A percentile compares a stretch with the other conserved stretches of the same genome.
phyloP scores from a whole-genome alignment of 768 basidiomycete species.

The Tulasnella sp. region DNA sequence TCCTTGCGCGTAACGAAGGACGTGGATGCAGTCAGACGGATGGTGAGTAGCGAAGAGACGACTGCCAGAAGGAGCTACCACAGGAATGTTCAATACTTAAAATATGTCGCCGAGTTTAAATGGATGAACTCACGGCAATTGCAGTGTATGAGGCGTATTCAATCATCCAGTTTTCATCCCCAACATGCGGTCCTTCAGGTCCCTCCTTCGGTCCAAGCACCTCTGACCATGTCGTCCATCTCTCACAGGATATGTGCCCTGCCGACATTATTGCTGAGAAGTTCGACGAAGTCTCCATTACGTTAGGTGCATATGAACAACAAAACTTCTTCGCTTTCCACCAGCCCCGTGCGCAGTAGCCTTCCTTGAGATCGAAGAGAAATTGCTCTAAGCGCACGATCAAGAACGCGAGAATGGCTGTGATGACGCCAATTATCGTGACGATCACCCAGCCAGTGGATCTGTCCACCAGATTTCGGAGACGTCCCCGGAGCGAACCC shows the following conservation, averaged over 20 bases:
- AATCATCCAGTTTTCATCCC: constrained; percentile 34
- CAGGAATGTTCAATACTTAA: no score
- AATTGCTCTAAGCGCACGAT: constrained; percentile 78
- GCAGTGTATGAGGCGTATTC: constrained; percentile 60
- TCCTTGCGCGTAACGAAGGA: constrained; percentile 86
- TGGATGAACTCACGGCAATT: constrained; percentile 62
- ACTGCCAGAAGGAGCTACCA: constrained; percentile 60
- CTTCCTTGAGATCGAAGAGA: constrained; percentile 88
- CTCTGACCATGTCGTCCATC: constrained; percentile 70
- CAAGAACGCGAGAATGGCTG: constrained; percentile 75
- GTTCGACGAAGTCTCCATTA: neutral
- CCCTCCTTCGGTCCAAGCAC: constrained; percentile 32
- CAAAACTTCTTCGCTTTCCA: constrained; percentile 74
- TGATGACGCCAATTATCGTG: constrained; percentile 75
- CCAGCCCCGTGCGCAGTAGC: constrained; percentile 63
- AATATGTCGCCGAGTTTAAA: no score
- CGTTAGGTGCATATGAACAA: constrained; percentile 37
- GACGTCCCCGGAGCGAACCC: constrained; percentile 55
- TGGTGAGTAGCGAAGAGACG: constrained; percentile 65
- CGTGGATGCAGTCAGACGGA: constrained; percentile 78
- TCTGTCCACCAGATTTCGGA: constrained; percentile 58
- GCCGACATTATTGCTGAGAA: neutral
- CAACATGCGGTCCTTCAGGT: constrained; percentile 24
- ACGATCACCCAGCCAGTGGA: constrained; percentile 83
- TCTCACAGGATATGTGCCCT: constrained; percentile 34